phyloP scores from a whole-genome alignment of 768 basidiomycete genomes.

The Boletales sp. region DNA sequence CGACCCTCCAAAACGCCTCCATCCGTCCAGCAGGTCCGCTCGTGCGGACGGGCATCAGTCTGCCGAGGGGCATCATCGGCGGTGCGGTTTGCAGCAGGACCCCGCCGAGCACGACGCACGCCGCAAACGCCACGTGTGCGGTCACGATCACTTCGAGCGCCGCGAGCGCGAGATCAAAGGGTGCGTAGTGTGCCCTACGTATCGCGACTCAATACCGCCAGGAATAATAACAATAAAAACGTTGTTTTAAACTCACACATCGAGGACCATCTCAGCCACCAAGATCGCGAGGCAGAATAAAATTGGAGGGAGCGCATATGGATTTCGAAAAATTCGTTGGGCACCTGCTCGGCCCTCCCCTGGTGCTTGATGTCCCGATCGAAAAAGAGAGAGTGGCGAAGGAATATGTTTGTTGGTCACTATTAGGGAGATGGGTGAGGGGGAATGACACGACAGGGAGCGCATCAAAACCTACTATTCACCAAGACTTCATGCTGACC shows the following conservation, averaged over 20 bases:
- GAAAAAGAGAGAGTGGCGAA: slow-evolving; percentile 46
- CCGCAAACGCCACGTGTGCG: slow-evolving; percentile 79
- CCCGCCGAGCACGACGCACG: slow-evolving; percentile 78
- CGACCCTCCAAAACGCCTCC: slow-evolving; percentile 74
- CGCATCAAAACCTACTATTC: slow-evolving; percentile 44
- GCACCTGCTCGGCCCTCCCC: slow-evolving; percentile 11
- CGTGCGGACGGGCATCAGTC: slow-evolving; percentile 2
- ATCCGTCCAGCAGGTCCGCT: slow-evolving; percentile 54
- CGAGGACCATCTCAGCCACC: slow-evolving; percentile 47
- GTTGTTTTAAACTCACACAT: slow-evolving; percentile 45
- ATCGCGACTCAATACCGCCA: neutral
- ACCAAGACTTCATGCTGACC: slow-evolving; percentile 65
- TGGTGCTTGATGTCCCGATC: slow-evolving; percentile 13
- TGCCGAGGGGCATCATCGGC: slow-evolving; percentile 22
- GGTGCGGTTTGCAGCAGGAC: slow-evolving; percentile 91
- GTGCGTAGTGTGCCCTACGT: slow-evolving; percentile 48
- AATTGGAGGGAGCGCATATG: slow-evolving; percentile 67
- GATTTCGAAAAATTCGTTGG: slow-evolving; percentile 56
- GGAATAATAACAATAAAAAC: neutral
- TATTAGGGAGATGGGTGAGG: slow-evolving; percentile 22
- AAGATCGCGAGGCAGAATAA: slow-evolving; percentile 55
- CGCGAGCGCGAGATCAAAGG: slow-evolving; percentile 85
- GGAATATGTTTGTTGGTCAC: slow-evolving; percentile 65
- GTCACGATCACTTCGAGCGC: slow-evolving; percentile 73
- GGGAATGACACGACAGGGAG: neutral